Percentiles rank a stretch among this genome's conserved stretches.
These are phyloP conservation scores for Mycosphaerelloides madeirae DNA, from an alignment of 2,329 filamentous ascomycete species.

Conservation along the genomic window DNA sequence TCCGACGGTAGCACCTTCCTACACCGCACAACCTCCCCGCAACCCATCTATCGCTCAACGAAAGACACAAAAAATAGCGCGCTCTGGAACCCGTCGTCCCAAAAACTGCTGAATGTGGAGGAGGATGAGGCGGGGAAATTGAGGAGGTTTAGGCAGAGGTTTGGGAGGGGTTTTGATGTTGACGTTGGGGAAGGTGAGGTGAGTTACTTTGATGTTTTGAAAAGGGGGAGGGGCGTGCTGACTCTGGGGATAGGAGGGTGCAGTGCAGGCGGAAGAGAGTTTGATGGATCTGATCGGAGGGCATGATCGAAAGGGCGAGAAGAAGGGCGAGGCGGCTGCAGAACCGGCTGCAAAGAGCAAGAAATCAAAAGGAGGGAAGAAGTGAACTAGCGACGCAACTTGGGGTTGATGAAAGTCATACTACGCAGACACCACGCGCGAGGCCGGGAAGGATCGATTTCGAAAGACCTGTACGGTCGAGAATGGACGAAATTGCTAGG, in stretches of 20 bases:
- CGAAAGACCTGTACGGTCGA: no score
- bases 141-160: slow-evolving; percentile 77
- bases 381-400: slow-evolving; percentile 18
- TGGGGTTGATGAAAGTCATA: no score
- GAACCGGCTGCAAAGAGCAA: slow-evolving; percentile 34
- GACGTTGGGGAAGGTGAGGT: slow-evolving; percentile 33
- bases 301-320: slow-evolving; percentile 35
- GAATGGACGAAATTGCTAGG: no score
- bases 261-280: slow-evolving; percentile 49
- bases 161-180: slow-evolving; percentile 78
- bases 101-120: slow-evolving; percentile 80
- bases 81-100: slow-evolving; percentile 83
- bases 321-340: slow-evolving; percentile 41
- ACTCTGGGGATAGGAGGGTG: slow-evolving; percentile 43
- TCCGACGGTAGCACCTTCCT: slow-evolving; percentile 85
- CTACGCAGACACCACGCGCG: no score
- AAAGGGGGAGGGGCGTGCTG: no score
- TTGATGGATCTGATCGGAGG: slow-evolving; percentile 55
- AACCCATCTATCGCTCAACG: slow-evolving; percentile 55
- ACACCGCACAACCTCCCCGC: slow-evolving; percentile 70
- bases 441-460: no score
- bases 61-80: slow-evolving; percentile 89
- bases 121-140: slow-evolving; percentile 90
- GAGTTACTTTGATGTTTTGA: slow-evolving; percentile 5
- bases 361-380: slow-evolving; percentile 33